Evolutionary conservation across 1,139 yeast species (phyloP).

Genomic region (Protomyces gravidus): DNA sequence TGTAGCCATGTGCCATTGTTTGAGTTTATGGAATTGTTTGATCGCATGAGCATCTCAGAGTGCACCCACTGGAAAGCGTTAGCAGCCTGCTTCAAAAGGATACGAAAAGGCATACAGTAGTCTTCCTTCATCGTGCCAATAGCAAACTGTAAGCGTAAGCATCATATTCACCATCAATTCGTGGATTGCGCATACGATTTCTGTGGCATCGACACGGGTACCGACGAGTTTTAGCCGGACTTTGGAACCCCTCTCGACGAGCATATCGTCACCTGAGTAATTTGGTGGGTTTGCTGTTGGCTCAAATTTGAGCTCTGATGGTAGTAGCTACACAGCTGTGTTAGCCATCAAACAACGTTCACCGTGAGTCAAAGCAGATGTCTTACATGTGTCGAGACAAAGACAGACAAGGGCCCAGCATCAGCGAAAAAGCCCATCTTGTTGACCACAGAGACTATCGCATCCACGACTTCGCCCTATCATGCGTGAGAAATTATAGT

Average conservation of each 20-base stretch:
- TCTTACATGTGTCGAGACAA: slow-evolving; percentile 75
- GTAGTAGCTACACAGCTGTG: slow-evolving; percentile 53
- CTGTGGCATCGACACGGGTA: slow-evolving; percentile 94
- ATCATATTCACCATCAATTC: too few relatives aligned
- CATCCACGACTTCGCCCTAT: slow-evolving; percentile 92
- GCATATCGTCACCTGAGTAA: slow-evolving; percentile 92
- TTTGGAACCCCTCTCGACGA: slow-evolving; percentile 87
- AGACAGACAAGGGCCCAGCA: slow-evolving; percentile 93
- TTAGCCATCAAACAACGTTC: background rate
- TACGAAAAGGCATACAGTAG: slow-evolving; percentile 58
- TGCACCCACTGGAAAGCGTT: slow-evolving; percentile 9
- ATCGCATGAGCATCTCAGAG: background rate
- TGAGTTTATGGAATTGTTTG: too few relatives aligned
- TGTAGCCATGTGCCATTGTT: too few relatives aligned
- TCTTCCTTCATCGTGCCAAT: slow-evolving; percentile 94
- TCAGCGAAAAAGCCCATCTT: slow-evolving; percentile 97
- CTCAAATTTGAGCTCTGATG: slow-evolving; percentile 87
- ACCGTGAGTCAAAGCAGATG: too few relatives aligned
- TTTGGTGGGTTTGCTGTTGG: slow-evolving; percentile 98
- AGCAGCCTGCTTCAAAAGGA: slow-evolving; percentile 46
- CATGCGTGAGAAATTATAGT: background rate
- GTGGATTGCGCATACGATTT: slow-evolving; percentile 64
- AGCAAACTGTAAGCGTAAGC: slow-evolving; percentile 29
- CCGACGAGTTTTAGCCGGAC: slow-evolving; percentile 95
- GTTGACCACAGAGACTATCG: slow-evolving; percentile 87